phyloP scores from a whole-genome alignment of 352 stramenopile genomes.

The Nothophytophthora sp. region DNA sequence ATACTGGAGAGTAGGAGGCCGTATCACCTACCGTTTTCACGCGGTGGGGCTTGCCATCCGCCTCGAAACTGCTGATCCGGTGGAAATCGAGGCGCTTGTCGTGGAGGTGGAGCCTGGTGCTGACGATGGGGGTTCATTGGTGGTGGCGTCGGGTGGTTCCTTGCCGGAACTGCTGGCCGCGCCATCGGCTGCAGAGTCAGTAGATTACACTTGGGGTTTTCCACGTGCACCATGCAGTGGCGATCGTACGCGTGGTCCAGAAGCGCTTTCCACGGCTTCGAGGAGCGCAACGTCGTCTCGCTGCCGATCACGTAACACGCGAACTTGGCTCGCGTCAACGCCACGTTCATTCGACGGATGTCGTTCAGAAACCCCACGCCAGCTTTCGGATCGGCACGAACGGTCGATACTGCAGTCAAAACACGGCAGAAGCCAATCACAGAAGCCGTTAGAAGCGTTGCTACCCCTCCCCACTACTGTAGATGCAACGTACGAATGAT shows the following conservation, averaged over 20 bases:
- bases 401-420: conserved; percentile 88
- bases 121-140: conserved; percentile 19
- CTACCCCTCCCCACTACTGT: not conserved
- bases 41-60: not conserved
- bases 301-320: conserved; percentile 89
- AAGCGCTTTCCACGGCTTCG: conserved; percentile 81
- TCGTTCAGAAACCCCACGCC: conserved; percentile 90
- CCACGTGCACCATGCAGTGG: conserved; percentile 83
- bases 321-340: conserved; percentile 87
- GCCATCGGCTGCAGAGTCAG: conserved; percentile 67
- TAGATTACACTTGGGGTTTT: conserved; percentile 77
- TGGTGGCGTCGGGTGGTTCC: conserved; percentile 7
- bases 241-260: conserved; percentile 70
- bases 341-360: conserved; percentile 89
- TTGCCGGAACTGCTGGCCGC: conserved; percentile 20
- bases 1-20: not conserved
- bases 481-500: conserved; percentile 87
- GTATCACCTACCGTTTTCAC: not conserved
- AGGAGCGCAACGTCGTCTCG: conserved; percentile 78
- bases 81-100: conserved; percentile 13
- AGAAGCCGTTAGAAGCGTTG: no score
- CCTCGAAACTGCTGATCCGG: conserved; percentile 1
- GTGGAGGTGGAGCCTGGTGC: conserved; percentile 14
- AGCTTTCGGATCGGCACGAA: conserved; percentile 77
- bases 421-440: no score